phyloP scores from a whole-genome alignment of 148 eudicot genomes.

The Arbutus unedo region DNA sequence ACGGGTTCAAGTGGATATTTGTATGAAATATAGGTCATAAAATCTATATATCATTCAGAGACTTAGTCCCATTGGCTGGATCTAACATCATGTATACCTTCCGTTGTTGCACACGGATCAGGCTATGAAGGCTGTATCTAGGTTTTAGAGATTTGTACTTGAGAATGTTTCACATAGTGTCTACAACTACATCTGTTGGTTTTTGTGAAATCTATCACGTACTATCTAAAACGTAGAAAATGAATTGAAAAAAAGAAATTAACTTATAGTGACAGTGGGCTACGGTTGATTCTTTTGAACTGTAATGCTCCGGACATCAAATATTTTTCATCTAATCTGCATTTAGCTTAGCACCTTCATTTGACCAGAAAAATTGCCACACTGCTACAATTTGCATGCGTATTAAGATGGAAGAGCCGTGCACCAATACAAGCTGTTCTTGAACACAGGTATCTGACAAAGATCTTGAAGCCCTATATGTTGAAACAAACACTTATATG shows the following conservation, averaged over 20 bases:
- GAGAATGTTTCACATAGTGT: background rate
- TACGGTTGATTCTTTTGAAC: background rate
- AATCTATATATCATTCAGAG: background rate
- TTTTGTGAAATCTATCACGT: background rate
- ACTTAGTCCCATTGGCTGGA: background rate
- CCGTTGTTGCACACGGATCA: background rate
- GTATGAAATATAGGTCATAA: background rate
- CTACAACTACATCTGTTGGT: background rate
- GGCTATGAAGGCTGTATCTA: background rate
- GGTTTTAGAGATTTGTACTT: background rate
- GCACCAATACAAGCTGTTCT: slow-evolving; percentile 10
- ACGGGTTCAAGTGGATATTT: background rate
- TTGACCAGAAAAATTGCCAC: background rate
- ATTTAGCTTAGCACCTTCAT: background rate
- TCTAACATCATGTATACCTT: background rate
- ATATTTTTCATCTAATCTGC: background rate
- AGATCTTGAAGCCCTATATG: slow-evolving; percentile 73
- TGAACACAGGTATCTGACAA: slow-evolving; percentile 52
- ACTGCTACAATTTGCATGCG: background rate
- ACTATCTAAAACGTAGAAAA: background rate
- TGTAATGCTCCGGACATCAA: background rate
- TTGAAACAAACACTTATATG: slow-evolving; percentile 74
- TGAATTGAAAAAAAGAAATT: background rate
- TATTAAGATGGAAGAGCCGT: background rate
- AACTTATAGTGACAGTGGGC: background rate